phyloP scores from a whole-genome alignment of 169 alveolate genomes.

The Plasmodium reichenowi region DNA sequence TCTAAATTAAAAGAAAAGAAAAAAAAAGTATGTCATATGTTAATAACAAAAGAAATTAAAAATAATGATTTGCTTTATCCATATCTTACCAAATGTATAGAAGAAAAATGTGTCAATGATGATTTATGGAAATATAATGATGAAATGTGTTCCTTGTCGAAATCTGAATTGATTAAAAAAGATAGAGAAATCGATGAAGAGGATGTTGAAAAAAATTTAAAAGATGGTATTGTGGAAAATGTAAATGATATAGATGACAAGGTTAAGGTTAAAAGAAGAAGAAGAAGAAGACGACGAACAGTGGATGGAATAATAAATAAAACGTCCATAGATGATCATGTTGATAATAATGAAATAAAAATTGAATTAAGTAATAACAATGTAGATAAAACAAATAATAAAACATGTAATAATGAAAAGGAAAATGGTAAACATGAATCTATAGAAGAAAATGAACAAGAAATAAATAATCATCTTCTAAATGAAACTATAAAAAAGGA shows the following conservation, averaged over 20 bases:
- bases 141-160: too few relatives aligned
- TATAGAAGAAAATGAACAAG: neutral
- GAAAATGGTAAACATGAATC: neutral
- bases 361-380: neutral
- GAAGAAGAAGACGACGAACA: conserved; percentile 9
- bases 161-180: neutral
- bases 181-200: neutral
- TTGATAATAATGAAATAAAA: too few relatives aligned
- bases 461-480: neutral
- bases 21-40: conserved; percentile 32
- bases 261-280: neutral
- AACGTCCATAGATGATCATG: too few relatives aligned
- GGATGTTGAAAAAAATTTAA: too few relatives aligned
- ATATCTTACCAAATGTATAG: conserved; percentile 5
- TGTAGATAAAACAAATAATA: neutral
- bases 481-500: neutral
- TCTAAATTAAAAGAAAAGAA: conserved; percentile 43
- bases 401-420: neutral
- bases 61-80: neutral
- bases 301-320: too few relatives aligned
- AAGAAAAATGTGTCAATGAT: neutral
- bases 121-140: too few relatives aligned
- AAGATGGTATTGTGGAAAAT: neutral
- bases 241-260: neutral
- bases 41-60: conserved; percentile 26